Evolutionary conservation across 495 filamentous ascomycete genomes (phyloP), one percentile per base, ranked within the genome.

Genomic region (Cryomyces antarcticus): DNA sequence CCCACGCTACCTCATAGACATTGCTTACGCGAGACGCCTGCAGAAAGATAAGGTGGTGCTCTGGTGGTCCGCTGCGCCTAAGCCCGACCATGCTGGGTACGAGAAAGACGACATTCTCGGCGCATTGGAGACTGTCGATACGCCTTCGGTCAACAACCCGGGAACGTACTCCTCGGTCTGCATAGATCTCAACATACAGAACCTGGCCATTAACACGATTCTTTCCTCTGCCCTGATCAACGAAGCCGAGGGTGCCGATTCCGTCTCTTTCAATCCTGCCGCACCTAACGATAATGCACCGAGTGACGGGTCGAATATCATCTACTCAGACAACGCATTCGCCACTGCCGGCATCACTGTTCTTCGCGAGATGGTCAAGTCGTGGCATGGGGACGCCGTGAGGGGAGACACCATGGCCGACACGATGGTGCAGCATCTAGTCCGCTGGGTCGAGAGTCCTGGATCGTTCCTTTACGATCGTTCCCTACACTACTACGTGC

Each of bases 191-290:
- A 82, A 89, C 45, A 73, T 99, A 40, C 81, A 85, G 4, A 96
- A 96, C 52, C 71, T 99, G 4, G 82, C 86, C 5, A 96, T 99
- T 58, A 99, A 99, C 59, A 96, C 92, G 4, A 88, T 99, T 44
- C 69, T 99, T 34, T 93, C 92, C 0, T 94, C 89, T 0, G 88
- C 89, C 0, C 70, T 99, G n/a, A 84, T 99, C 64, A 96, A 93
- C 49, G 89, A 99, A 45, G 77, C 88, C 10, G 89, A 99, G 54
- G 87, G 89, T 2, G 77, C 75, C 37, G 82, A 89, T 56, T 70
- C 80, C 41, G 66, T 86, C 28, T 72, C 77, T 3, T 77, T 88
- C 59, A 86, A 86, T 50, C 77, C 86, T 13, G 84, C 83, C 12
- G 75, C 73, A 10, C 68, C 71, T 9, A 60, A 66, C n/a, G 69